Base-by-base conservation (phyloP, 148 eudicot species). In the Vaccinium vitisidaea region DNA sequence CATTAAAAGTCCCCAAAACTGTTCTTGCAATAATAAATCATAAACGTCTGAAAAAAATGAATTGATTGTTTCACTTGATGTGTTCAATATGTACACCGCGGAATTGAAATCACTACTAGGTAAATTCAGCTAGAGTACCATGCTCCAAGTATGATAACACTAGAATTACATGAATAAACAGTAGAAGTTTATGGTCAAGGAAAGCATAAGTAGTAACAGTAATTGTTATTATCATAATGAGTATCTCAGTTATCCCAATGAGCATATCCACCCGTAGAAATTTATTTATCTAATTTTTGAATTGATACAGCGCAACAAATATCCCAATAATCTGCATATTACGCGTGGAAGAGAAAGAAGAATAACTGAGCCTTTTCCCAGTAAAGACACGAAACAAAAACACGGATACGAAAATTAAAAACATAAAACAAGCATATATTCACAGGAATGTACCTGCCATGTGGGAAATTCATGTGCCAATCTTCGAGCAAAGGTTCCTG, bases 401-500 rank as follows among this genome's bases (percentile, higher is more conserved):
- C 46, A 43, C 6, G 46, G 46, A 43, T 0, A 43, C 6, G 0
- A 43, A 43, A 43, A 36, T 36, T 36, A 36, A 36, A 36, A 36
- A 36, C 39, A 36, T 36, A 36, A 36, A 36, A 36, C 39, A 36
- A 36, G 39, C 39, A 36, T 36, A 83, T 65, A 65, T 73, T 52
- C 55, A 61, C 52, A 18, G 70, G 59, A 27, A 85, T 36, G 43
- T 90, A 95, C 98, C 98, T 95, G 98, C 98, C 98, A 95, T 79
- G 89, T 87, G 36, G 98, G 98, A 87, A 94, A 95, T 81, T 91
- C 92, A 82, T 93, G 84, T 46, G 93, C 95, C 89, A 95, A 88
- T 88, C 95, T 92, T 85, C 95, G 93, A 88, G 95, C 95, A 94
- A 91, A 92, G 46, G 92, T 90, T 80, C 95, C 95, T 92, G 89